Evolutionary conservation across 2,329 filamentous ascomycete genomes (phyloP).

Genomic region (Arthrobotrys sphaeroides): DNA sequence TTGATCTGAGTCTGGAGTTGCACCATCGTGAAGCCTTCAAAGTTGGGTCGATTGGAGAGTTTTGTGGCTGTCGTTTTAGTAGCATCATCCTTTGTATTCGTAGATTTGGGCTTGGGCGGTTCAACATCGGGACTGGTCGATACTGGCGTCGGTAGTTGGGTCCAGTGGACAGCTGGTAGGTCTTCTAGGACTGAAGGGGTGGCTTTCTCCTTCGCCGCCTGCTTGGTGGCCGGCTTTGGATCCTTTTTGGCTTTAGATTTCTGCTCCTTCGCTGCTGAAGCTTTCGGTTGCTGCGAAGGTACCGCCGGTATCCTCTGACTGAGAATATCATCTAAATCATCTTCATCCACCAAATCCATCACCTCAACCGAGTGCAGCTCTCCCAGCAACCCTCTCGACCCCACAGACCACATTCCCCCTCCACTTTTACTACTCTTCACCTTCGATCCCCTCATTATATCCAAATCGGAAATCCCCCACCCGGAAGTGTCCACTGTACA

Average conservation of each 20-base stretch:
- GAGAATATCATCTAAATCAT: conserved; percentile 34
- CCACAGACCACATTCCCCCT: conserved; percentile 23
- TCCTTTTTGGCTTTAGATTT: no score
- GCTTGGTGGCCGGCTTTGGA: not conserved
- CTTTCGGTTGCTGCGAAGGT: not conserved
- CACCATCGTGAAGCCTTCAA: conserved; percentile 45
- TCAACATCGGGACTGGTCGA: not conserved
- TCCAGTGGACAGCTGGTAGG: conserved; percentile 2
- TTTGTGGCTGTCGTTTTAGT: not conserved
- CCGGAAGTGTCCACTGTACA: conserved; percentile 28
- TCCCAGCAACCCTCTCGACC: conserved; percentile 20
- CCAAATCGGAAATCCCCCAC: conserved; percentile 41
- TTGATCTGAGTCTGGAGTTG: conserved; percentile 39
- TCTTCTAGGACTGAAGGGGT: not conserved
- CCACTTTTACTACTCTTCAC: not conserved
- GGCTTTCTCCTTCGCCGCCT: not conserved
- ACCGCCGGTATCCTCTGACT: conserved; percentile 14
- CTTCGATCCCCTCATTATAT: not conserved
- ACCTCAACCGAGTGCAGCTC: conserved; percentile 28
- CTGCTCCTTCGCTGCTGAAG: not conserved
- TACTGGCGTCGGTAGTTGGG: conserved; percentile 6
- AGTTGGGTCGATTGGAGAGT: conserved; percentile 30
- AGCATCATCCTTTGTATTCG: not conserved
- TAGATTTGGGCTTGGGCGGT: not conserved
- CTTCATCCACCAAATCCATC: conserved; percentile 42